phyloP scores from a whole-genome alignment of 345 rosid species.

The Gynandropsis gynandra region DNA sequence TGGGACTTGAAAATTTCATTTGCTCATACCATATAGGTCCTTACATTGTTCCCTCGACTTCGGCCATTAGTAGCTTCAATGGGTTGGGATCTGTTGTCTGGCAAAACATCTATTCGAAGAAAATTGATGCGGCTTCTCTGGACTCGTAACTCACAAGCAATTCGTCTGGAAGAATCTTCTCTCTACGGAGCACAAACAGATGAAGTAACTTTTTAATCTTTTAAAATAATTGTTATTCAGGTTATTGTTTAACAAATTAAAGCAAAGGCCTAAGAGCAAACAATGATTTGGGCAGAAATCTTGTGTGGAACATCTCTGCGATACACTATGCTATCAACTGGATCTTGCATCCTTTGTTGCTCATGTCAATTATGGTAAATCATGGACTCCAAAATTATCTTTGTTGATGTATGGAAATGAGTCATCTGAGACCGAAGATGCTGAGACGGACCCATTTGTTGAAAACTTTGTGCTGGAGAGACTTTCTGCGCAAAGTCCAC shows the following conservation, averaged over 20 bases:
- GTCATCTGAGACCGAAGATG: conserved; percentile 40
- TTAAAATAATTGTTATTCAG: conserved; percentile 1
- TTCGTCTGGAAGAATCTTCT: conserved; percentile 70
- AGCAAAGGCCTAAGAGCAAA: conserved; percentile 24
- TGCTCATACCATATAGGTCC: conserved; percentile 44
- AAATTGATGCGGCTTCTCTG: conserved; percentile 78
- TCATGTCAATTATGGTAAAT: conserved; percentile 72
- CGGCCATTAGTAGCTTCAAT: conserved; percentile 81
- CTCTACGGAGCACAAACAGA: conserved; percentile 52
- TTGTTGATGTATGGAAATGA: conserved; percentile 53
- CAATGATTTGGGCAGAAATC: conserved; percentile 55
- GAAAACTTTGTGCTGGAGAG: conserved; percentile 94
- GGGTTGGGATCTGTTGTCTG: conserved; percentile 93
- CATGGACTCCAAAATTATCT: conserved; percentile 72
- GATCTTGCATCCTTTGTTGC: conserved; percentile 88
- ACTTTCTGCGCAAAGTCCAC: conserved; percentile 89
- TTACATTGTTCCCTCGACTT: conserved; percentile 64
- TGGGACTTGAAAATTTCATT: conserved; percentile 20
- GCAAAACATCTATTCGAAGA: conserved; percentile 62
- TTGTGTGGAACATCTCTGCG: conserved; percentile 77
- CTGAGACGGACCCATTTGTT: conserved; percentile 63
- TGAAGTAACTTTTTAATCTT: conserved; percentile 44
- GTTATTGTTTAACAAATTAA: conserved; percentile 16
- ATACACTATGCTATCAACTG: conserved; percentile 75
- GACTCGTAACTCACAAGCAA: conserved; percentile 56